Evolutionary conservation across 2,329 filamentous ascomycete species (phyloP), one percentile per base, ranked within the genome.

Genomic region (Amauroascus verrucosus): DNA sequence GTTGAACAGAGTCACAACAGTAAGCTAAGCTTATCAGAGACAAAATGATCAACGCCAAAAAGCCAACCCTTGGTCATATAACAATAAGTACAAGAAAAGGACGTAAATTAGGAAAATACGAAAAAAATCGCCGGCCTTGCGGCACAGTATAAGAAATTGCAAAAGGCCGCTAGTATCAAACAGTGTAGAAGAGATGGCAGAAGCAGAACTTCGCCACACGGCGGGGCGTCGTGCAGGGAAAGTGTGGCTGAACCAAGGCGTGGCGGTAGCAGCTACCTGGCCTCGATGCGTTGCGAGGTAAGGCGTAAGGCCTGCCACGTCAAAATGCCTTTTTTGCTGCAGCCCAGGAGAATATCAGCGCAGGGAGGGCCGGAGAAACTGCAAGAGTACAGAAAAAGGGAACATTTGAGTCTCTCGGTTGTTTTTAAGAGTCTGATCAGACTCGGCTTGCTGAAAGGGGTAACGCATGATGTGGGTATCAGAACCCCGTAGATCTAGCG

Each of bases 181-280:
- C 16, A 5, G 6, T n/a, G n/a, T n/a, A n/a, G n/a, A n/a, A n/a
- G n/a, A n/a, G n/a, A n/a, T 11, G 6, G 38, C 16, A 16, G 11
- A 7, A 11, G 8, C 6, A 8, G 40, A 14, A 48, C 55, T 57
- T 53, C 55, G 55, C 55, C 55, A 57, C 55, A 54, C 55, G 37
- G 55, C 55, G 55, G 55, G 55, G 55, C 51, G 33, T 33, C 6
- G 40, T 46, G 40, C 41, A 52, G 38, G 8, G 16, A 48, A 32
- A 16, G 51, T 53, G 51, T 53, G 44, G 51, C 44, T 53, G 33
- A 53, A 53, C 51, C 35, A n/a, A 20, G 41, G 14, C 50, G 50
- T 52, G 50, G 50, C 41, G 50, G 48, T 37, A 26, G 16, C 13
- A n/a, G n/a, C n/a, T n/a, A n/a, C n/a, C 7, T 14, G 16, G 48